These are phyloP conservation scores for Colletotrichum australisinense DNA, from an alignment of 2,329 filamentous ascomycete species.

Conservation along the genomic window DNA sequence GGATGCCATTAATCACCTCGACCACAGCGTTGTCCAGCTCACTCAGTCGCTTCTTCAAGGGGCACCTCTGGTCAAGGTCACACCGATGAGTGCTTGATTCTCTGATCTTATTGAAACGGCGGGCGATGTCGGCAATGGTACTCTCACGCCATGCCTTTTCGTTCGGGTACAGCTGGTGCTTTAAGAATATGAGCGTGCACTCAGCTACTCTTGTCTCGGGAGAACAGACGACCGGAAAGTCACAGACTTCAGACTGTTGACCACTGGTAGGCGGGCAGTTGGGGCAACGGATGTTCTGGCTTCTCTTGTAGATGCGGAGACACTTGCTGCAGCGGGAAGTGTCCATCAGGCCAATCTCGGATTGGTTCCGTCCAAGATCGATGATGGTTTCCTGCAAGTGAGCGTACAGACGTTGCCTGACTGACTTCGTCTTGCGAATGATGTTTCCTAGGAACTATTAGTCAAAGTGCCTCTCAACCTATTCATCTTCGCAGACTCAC, in stretches of 20 bases:
- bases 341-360: neutral
- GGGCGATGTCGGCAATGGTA: neutral
- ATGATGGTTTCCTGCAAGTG: neutral
- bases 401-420: neutral
- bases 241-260: neutral
- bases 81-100: neutral
- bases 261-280: neutral
- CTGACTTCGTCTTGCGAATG: neutral
- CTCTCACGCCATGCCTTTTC: neutral
- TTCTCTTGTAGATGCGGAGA: neutral
- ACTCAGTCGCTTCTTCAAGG: neutral
- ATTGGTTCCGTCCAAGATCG: neutral
- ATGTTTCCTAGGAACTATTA: neutral
- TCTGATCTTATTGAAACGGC: neutral
- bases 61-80: neutral
- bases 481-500: neutral
- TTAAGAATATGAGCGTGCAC: neutral
- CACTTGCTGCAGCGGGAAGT: neutral
- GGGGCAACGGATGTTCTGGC: neutral
- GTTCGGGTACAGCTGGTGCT: neutral
- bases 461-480: neutral
- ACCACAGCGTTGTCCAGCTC: neutral
- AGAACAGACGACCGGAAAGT: neutral
- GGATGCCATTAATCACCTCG: neutral
- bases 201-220: constrained; percentile 1